phyloP scores from a whole-genome alignment of 139 green algal genomes.

The Picochlorum costavermella region DNA sequence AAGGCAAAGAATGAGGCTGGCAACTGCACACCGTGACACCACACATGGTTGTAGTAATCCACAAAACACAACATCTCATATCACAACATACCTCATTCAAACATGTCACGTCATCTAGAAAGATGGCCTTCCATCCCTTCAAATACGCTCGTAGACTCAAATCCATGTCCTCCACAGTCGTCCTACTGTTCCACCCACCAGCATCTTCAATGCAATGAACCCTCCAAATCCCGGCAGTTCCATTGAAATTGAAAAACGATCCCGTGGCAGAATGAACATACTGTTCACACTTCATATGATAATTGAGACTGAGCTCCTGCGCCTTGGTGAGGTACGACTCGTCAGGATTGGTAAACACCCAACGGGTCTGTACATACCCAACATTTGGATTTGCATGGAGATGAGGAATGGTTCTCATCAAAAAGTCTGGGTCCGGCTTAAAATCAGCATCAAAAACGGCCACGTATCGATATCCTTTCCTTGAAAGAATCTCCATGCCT shows the following conservation, averaged over 20 bases:
- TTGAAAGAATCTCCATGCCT: slow-evolving; percentile 46
- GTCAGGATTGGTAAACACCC: slow-evolving; percentile 74
- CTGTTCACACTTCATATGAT: slow-evolving; percentile 82
- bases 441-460: slow-evolving; percentile 89
- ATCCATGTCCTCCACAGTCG: slow-evolving; percentile 93
- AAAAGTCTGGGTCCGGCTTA: slow-evolving; percentile 68
- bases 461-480: slow-evolving; percentile 50
- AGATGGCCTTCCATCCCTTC: slow-evolving; percentile 76
- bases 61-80: slow-evolving; percentile 13
- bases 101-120: slow-evolving; percentile 72
- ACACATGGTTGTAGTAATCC: slow-evolving; percentile 21
- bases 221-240: slow-evolving; percentile 65
- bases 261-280: slow-evolving; percentile 54
- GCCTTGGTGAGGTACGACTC: slow-evolving; percentile 78
- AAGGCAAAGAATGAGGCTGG: slow-evolving; percentile 86
- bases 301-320: slow-evolving; percentile 65
- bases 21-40: slow-evolving; percentile 33
- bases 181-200: slow-evolving; percentile 86
- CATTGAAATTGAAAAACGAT: slow-evolving; percentile 90
- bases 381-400: slow-evolving; percentile 51
- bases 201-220: slow-evolving; percentile 69
- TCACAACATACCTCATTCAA: slow-evolving; percentile 44
- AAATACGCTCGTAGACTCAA: slow-evolving; percentile 72
- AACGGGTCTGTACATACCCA: slow-evolving; percentile 70
- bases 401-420: slow-evolving; percentile 50